A percentile compares a stretch with the other conserved stretches of the same genome.
phyloP scores from a whole-genome alignment of 495 filamentous ascomycete species.

The Xylaria sp. region DNA sequence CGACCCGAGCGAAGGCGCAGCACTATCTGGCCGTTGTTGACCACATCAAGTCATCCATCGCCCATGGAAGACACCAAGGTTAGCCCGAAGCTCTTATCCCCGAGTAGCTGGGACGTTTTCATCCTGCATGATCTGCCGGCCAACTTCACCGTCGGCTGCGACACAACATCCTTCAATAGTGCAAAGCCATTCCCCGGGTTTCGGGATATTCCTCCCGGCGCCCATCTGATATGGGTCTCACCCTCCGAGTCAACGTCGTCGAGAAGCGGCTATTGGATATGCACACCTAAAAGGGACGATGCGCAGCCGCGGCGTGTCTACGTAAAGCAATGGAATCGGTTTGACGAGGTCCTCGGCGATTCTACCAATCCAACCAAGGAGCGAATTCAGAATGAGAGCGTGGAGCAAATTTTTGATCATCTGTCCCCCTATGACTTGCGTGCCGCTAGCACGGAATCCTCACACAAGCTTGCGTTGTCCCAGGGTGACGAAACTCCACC shows the following conservation, averaged over 20 bases:
- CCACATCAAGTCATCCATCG: background rate
- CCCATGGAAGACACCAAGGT: constrained; percentile 32
- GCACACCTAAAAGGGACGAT: constrained; percentile 40
- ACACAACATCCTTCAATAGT: constrained; percentile 50
- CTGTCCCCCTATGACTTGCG: constrained; percentile 49
- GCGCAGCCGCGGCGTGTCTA: constrained; percentile 47
- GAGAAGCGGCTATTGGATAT: constrained; percentile 68
- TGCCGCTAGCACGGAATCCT: constrained; percentile 27
- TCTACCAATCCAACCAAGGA: constrained; percentile 44
- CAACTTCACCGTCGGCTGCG: constrained; percentile 54
- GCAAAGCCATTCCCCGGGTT: constrained; percentile 59
- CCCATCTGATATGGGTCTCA: constrained; percentile 66
- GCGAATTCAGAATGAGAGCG: constrained; percentile 40
- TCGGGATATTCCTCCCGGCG: constrained; percentile 63
- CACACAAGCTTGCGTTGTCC: constrained; percentile 20
- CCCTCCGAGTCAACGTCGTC: constrained; percentile 52
- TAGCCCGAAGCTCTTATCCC: constrained; percentile 21
- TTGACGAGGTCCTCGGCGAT: constrained; percentile 54
- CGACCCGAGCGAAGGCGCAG: constrained; percentile 23
- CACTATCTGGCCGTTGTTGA: background rate
- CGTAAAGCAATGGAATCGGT: constrained; percentile 67
- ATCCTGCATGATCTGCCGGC: constrained; percentile 49
- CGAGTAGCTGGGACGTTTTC: constrained; percentile 51
- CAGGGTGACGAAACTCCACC: constrained; percentile 23
- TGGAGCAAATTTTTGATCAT: constrained; percentile 45